Evolutionary conservation across 257 asterid species (phyloP).

Genomic region (Voacanga thouarsii): DNA sequence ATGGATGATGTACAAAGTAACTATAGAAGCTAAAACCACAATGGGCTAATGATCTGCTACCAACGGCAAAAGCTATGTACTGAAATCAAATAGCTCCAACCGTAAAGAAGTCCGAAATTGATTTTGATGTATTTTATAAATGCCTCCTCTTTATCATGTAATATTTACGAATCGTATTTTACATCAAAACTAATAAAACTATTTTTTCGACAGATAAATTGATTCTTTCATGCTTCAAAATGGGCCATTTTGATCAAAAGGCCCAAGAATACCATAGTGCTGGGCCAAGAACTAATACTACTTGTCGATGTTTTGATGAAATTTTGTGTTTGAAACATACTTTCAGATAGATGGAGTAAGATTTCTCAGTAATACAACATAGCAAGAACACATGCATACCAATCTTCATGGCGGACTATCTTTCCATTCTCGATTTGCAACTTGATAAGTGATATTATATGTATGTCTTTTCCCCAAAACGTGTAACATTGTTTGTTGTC

Average conservation of each 20-base stretch:
- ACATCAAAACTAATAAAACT: no score
- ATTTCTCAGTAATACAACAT: not conserved
- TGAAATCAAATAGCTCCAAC: no score
- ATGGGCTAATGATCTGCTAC: not conserved
- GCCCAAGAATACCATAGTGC: not conserved
- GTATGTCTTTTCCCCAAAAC: constrained; percentile 66
- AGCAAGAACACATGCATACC: constrained; percentile 38
- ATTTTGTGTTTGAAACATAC: not conserved
- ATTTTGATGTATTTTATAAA: no score
- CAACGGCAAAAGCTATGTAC: not conserved
- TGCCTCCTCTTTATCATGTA: no score
- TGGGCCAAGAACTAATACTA: not conserved
- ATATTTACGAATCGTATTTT: no score
- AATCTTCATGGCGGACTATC: constrained; percentile 73
- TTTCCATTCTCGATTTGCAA: constrained; percentile 74
- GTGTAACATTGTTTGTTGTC: constrained; percentile 87
- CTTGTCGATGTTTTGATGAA: not conserved
- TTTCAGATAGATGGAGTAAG: not conserved
- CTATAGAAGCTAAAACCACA: not conserved
- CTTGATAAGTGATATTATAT: constrained; percentile 74
- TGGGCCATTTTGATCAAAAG: no score
- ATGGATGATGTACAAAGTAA: not conserved
- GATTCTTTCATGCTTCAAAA: no score
- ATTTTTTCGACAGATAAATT: no score
- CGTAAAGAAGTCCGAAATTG: no score